Conservation (phyloP, 805 yeast genomes). For the Candida pini region DNA sequence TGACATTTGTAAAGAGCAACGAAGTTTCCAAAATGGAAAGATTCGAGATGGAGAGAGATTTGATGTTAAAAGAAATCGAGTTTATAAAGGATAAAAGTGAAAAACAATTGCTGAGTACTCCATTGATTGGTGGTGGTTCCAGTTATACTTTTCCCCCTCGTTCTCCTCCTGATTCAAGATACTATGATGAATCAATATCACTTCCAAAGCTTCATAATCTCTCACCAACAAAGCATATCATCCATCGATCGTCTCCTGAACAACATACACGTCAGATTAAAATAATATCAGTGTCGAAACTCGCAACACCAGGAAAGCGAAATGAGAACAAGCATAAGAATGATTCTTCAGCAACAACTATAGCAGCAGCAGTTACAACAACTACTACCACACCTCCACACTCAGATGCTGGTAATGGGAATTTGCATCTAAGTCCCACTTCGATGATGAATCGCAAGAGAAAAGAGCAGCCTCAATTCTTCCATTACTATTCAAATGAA, state of each 20-base stretch:
- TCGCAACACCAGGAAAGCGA: slow-evolving; percentile 1
- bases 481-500: slow-evolving; percentile 19
- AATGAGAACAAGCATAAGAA: no score
- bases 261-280: slow-evolving; percentile 7
- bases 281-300: slow-evolving; percentile 7
- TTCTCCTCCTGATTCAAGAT: background rate
- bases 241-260: slow-evolving; percentile 3
- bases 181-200: background rate
- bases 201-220: slow-evolving; percentile 9
- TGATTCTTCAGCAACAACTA: background rate
- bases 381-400: background rate
- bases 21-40: slow-evolving; percentile 16
- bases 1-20: slow-evolving; percentile 12
- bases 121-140: no score
- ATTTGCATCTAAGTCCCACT: background rate
- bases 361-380: background rate
- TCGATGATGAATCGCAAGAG: background rate
- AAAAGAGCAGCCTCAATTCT: slow-evolving; percentile 12
- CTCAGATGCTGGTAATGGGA: background rate
- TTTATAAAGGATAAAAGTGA: slow-evolving; percentile 18
- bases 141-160: no score
- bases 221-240: slow-evolving; percentile 6
- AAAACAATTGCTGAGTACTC: no score
- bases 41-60: slow-evolving; percentile 20
- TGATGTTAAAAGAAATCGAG: slow-evolving; percentile 19